Conservation (phyloP, 2,329 filamentous ascomycete genomes). For the Ophioceras dolichostomum region DNA sequence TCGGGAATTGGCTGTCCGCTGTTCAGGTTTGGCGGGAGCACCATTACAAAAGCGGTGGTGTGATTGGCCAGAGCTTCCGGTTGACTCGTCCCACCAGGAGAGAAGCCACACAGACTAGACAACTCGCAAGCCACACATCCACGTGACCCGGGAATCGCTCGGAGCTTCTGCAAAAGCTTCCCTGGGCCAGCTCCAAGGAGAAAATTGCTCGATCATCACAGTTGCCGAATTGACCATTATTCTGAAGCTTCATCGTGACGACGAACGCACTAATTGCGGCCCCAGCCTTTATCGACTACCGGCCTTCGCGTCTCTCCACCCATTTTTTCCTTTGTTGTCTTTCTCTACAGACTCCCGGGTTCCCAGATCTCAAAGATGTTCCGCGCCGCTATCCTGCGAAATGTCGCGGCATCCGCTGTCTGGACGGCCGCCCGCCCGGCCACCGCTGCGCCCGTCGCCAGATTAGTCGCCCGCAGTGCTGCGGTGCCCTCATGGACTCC, state of each 20-base stretch:
- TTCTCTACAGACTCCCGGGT: too few relatives aligned
- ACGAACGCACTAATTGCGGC: too few relatives aligned
- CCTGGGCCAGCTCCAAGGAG: not conserved
- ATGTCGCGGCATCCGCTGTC: constrained; percentile 40
- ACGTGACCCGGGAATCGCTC: constrained; percentile 1
- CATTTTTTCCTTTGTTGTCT: too few relatives aligned
- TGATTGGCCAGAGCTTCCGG: constrained; percentile 2
- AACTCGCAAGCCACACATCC: too few relatives aligned
- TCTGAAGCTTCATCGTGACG: too few relatives aligned
- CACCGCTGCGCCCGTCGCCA: constrained; percentile 47
- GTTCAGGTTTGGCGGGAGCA: not conserved
- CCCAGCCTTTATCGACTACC: constrained; percentile 1
- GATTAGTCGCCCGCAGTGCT: constrained; percentile 42
- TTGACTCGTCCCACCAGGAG: not conserved
- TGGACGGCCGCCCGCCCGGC: constrained; percentile 36
- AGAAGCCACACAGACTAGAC: too few relatives aligned
- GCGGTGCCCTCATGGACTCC: constrained; percentile 34
- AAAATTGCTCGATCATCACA: constrained; percentile 2
- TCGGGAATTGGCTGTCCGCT: not conserved
- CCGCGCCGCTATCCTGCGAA: constrained; percentile 70
- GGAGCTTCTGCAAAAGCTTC: constrained; percentile 6
- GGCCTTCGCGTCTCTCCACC: not conserved
- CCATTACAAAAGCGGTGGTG: constrained; percentile 2
- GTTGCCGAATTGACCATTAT: too few relatives aligned
- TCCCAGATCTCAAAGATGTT: constrained; percentile 86